These are phyloP conservation scores for Forsythia suspensa DNA, from an alignment of 257 asterid genomes.

Conservation along the genomic window DNA sequence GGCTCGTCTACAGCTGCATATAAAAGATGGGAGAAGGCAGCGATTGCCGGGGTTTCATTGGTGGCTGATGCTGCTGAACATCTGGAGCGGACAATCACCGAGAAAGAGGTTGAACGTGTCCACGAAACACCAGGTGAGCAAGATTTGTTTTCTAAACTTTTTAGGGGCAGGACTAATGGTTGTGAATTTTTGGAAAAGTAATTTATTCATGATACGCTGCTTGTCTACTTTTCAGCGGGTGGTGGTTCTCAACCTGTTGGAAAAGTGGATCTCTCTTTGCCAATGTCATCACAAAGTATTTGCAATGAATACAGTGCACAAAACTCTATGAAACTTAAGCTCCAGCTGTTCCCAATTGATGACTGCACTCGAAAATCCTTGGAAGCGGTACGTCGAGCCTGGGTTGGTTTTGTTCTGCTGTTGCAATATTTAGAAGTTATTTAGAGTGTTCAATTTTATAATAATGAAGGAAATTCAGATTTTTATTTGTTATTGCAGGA, in stretches of 20 bases:
- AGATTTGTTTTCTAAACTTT: not conserved
- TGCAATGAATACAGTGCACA: conserved; percentile 45
- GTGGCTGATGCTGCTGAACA: conserved; percentile 99
- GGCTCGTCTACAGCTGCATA: conserved; percentile 81
- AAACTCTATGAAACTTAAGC: conserved; percentile 72
- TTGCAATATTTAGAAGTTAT: conserved; percentile 10
- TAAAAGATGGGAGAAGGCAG: conserved; percentile 99
- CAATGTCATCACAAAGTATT: conserved; percentile 30
- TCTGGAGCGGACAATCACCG: conserved; percentile 75
- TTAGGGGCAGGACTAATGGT: conserved; percentile 5
- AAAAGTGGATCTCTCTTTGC: conserved; percentile 44
- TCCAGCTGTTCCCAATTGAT: conserved; percentile 92
- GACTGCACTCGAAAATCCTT: conserved; percentile 80
- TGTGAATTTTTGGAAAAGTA: conserved; percentile 21
- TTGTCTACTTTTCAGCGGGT: conserved; percentile 44
- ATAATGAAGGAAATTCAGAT: not conserved
- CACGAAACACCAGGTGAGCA: conserved; percentile 59
- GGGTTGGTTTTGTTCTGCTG: not conserved
- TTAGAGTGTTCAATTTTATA: not conserved
- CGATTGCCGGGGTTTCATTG: conserved; percentile 97
- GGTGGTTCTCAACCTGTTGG: conserved; percentile 51
- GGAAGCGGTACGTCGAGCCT: conserved; percentile 65
- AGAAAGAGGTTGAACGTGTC: conserved; percentile 54
- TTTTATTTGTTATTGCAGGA: conserved; percentile 49
- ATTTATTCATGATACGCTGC: conserved; percentile 22